Evolutionary conservation across 2,329 filamentous ascomycete species (phyloP), one percentile per base, ranked within the genome.

Genomic region (Cercospora beticola): DNA sequence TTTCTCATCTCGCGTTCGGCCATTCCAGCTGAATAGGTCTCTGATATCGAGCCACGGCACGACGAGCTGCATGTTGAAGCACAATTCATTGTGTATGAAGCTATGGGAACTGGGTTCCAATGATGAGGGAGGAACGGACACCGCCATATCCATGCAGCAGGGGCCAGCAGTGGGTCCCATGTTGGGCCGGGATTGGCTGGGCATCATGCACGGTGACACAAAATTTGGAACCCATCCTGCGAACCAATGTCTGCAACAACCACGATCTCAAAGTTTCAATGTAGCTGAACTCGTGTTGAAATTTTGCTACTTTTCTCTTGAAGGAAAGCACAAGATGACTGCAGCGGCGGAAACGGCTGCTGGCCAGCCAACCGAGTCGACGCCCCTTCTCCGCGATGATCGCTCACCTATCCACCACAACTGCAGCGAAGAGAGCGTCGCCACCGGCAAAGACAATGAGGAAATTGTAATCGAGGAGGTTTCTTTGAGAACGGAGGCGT

Each of bases 401-500:
- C 49, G 16, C 7, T 3, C 33, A 6, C 21, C 40, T 21, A 18
- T n/a, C 10, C 7, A 31, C 18, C 21, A 31, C 14, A 30, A 31
- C 12, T 28, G 30, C 8, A 21, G 18, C 14, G 62, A 23, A 16
- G 62, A 36, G 23, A 21, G 18, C n/a, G 10, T 40, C 46, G 33
- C 21, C 23, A 49, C 49, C 16, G 23, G 23, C 18, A 52, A 64
- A 28, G 31, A 28, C 64, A 18, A 56, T 16, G 40, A 56, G 21
- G 56, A 60, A 56, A 58, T 16, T 16, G n/a, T 49, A 12, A 65
- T 68, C 31, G 40, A 60, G 43, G 62, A 68, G 6, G 87, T 71
- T 21, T 68, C 67, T 5, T 30, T 71, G 36, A 40, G 28, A 46
- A 58, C 52, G 10, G 71, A 80, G 64, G 69, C 67, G 4, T 64